Conservation (phyloP, 2,329 filamentous ascomycete genomes). For the Pseudogymnoascus sp. region DNA sequence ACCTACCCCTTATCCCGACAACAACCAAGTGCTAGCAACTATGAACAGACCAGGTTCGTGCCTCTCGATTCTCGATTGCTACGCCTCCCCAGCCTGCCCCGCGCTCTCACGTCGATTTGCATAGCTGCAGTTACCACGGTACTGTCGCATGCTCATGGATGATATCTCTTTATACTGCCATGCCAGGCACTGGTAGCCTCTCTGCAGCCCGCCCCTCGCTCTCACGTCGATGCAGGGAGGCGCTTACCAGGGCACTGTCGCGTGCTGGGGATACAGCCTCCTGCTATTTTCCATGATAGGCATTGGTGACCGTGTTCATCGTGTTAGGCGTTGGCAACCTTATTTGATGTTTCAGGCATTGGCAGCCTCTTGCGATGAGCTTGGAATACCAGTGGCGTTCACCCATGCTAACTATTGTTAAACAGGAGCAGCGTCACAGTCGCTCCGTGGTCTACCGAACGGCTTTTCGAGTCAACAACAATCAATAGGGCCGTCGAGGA, state of each 20-base stretch:
- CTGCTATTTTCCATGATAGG: not conserved
- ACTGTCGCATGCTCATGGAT: not conserved
- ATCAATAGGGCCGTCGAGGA: constrained; percentile 47
- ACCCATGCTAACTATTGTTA: not conserved
- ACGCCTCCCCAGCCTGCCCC: not conserved
- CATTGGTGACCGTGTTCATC: not conserved
- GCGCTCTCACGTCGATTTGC: not conserved
- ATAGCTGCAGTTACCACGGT: not conserved
- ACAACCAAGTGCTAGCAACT: not conserved
- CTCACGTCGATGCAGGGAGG: not conserved
- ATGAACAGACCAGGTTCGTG: constrained; percentile 7
- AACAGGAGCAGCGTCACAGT: constrained; percentile 51
- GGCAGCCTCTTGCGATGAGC: not conserved
- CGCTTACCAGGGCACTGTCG: not conserved
- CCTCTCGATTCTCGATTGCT: not conserved
- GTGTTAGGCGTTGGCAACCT: not conserved
- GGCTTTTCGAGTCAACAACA: constrained; percentile 54
- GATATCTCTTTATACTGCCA: not conserved
- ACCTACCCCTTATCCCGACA: not conserved
- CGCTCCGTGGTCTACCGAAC: constrained; percentile 53
- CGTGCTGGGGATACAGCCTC: not conserved
- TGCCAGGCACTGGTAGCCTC: not conserved
- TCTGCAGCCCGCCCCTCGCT: not conserved
- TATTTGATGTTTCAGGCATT: not conserved
- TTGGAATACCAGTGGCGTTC: not conserved